Evolutionary conservation across 1,284 basidiomycete genomes (phyloP).

Genomic region (Mrakiaceae sp.): DNA sequence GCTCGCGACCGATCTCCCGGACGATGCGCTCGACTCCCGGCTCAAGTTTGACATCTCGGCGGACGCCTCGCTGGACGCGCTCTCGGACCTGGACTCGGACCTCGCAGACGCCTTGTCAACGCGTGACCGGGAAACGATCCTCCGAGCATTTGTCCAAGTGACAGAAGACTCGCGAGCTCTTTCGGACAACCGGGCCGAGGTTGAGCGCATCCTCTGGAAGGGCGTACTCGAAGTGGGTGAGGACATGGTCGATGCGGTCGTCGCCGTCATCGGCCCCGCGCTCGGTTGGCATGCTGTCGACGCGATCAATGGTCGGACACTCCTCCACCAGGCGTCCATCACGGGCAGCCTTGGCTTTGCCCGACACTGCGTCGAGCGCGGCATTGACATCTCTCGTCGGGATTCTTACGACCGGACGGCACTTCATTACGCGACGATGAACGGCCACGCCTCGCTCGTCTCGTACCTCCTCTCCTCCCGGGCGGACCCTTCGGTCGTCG

Average conservation of each 20-base stretch:
- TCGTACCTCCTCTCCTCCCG: conserved; percentile 59
- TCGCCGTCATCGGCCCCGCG: conserved; percentile 51
- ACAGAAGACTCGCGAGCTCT: conserved; percentile 38
- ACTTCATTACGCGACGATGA: conserved; percentile 92
- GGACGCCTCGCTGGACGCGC: conserved; percentile 45
- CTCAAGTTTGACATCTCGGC: conserved; percentile 30
- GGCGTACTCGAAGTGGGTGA: conserved; percentile 68
- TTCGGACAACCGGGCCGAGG: conserved; percentile 40
- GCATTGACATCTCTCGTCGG: conserved; percentile 34
- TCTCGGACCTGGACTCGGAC: conserved; percentile 77
- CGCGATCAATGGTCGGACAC: conserved; percentile 92
- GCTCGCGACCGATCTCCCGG: conserved; percentile 39
- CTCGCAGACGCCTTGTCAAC: conserved; percentile 61
- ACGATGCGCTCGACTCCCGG: conserved; percentile 49
- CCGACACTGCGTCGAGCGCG: conserved; percentile 58
- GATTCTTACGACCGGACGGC: conserved; percentile 89
- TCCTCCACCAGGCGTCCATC: conserved; percentile 63
- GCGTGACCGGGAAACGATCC: conserved; percentile 49
- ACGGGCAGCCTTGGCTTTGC: conserved; percentile 42
- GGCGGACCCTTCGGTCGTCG: conserved; percentile 57
- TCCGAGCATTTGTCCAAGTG: conserved; percentile 60
- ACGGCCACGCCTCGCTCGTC: conserved; percentile 71
- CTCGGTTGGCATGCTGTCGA: conserved; percentile 89
- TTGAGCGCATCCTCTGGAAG: conserved; percentile 83
- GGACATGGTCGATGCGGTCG: conserved; percentile 59